Conservation (phyloP, 2,329 filamentous ascomycete genomes). For the Magnaporthiopsis incrustans region DNA sequence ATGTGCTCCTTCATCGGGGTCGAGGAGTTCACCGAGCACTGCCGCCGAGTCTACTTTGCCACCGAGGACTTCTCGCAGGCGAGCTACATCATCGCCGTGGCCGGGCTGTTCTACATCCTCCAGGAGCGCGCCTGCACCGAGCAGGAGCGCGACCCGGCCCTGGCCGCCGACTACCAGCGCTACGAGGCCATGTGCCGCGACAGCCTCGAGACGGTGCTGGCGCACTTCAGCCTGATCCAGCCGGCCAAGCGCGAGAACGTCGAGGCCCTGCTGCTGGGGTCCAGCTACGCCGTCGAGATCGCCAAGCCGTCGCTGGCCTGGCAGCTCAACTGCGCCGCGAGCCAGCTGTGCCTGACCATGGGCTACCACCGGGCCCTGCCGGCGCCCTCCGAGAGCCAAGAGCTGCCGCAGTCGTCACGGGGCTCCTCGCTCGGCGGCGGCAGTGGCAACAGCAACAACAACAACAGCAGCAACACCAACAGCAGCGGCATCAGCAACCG, state of each 20-base stretch:
- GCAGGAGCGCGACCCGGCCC: conserved; percentile 22
- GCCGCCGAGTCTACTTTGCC: conserved; percentile 27
- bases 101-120: conserved; percentile 41
- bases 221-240: conserved; percentile 44
- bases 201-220: conserved; percentile 12
- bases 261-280: conserved; percentile 49
- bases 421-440: no score
- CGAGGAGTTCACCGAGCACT: conserved; percentile 41
- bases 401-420: not conserved
- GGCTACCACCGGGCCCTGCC: conserved; percentile 45
- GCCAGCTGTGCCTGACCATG: conserved; percentile 52
- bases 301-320: conserved; percentile 57
- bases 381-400: not conserved
- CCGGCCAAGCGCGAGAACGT: conserved; percentile 46
- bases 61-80: conserved; percentile 19
- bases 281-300: conserved; percentile 53
- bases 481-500: not conserved
- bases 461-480: conserved; percentile 8
- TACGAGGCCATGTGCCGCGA: conserved; percentile 22
- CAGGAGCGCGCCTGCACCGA: conserved; percentile 31
- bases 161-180: conserved; percentile 24
- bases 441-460: no score
- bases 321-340: conserved; percentile 51
- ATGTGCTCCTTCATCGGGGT: conserved; percentile 41
- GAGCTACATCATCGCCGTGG: conserved; percentile 42